A percentile compares a stretch with the other conserved stretches of the same genome.
Conservation (phyloP, 495 filamentous ascomycete genomes). For the Penicillium manginii region DNA sequence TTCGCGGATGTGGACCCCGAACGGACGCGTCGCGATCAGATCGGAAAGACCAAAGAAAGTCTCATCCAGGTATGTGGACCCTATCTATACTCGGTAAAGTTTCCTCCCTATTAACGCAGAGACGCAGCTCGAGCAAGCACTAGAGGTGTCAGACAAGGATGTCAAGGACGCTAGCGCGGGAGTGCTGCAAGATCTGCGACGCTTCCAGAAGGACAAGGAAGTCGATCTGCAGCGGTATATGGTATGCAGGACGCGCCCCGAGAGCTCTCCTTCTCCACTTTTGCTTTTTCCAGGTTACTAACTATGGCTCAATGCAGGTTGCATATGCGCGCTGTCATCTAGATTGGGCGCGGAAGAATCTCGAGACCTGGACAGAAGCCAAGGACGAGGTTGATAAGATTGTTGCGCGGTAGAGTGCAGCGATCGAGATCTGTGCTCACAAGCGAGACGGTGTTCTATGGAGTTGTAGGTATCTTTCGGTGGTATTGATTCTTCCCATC, state of each 20-base stretch:
- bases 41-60: constrained; percentile 88
- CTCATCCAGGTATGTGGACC: constrained; percentile 56
- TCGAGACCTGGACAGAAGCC: constrained; percentile 95
- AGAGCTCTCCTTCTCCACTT: constrained; percentile 1
- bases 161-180: constrained; percentile 88
- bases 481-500: neutral
- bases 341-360: constrained; percentile 97
- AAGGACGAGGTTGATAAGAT: constrained; percentile 93
- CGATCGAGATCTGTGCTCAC: neutral
- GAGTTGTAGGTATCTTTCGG: neutral
- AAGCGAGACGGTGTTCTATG: constrained; percentile 2
- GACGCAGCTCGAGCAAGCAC: constrained; percentile 82
- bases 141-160: constrained; percentile 83
- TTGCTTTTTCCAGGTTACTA: neutral
- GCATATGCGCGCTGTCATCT: constrained; percentile 93
- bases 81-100: neutral
- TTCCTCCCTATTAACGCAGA: constrained; percentile 9
- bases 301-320: constrained; percentile 56
- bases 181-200: constrained; percentile 83
- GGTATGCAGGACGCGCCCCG: constrained; percentile 58
- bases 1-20: constrained; percentile 96
- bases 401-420: constrained; percentile 50
- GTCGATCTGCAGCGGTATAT: constrained; percentile 92
- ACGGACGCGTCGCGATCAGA: constrained; percentile 85
- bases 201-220: constrained; percentile 94